Base-by-base conservation (phyloP, 768 basidiomycete genomes). In the Aureoboletus auriporus region DNA sequence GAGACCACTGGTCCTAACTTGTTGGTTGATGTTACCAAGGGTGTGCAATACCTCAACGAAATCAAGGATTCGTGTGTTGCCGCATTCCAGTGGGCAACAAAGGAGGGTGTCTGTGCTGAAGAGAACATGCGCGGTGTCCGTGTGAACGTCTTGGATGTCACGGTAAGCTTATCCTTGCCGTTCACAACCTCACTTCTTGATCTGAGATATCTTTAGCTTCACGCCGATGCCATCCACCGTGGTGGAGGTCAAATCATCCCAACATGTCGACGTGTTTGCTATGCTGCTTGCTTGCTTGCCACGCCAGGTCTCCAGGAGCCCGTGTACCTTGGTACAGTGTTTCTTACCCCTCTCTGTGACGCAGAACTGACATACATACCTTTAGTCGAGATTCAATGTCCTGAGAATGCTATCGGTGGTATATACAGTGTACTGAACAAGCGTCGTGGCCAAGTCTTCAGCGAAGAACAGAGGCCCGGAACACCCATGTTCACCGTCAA, bases 61-160 rank as follows among this genome's bases (percentile, higher is more conserved):
- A 99, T 99, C 79, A 98, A 99, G 79, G 96, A 99, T 71, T 98
- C 96, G 57, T 96, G 93, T 69, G 82, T 99, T 69, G 95, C 96
- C 59, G 94, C 93, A 40, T 91, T 98, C 86, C 96, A 98, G 73
- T 98, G 94, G 96, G 96, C 96, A 39, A 90, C 92, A 49, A 98
- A 96, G 79, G 95, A 98, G 72, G 93, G 93, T 79, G 94, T 90
- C 59, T 83, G 87, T 63, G 85, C 85, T 46, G 96, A 98, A 67
- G 96, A 99, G 80, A 92, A 88, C 71, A 95, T 99, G 94, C 93
- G 96, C 75, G 94, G 94, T 75, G 80, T 95, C 62, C 91, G 96
- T 54, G 76, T 93, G 76, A 98, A 99, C 76, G 77, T 98, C 51
- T 76, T 95, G 55, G 93, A 96, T 81, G 94, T 96, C 51, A 93